Evolutionary conservation across 202 grass and related monocot genomes (phyloP).

Genomic region (Panicum virgatum): DNA sequence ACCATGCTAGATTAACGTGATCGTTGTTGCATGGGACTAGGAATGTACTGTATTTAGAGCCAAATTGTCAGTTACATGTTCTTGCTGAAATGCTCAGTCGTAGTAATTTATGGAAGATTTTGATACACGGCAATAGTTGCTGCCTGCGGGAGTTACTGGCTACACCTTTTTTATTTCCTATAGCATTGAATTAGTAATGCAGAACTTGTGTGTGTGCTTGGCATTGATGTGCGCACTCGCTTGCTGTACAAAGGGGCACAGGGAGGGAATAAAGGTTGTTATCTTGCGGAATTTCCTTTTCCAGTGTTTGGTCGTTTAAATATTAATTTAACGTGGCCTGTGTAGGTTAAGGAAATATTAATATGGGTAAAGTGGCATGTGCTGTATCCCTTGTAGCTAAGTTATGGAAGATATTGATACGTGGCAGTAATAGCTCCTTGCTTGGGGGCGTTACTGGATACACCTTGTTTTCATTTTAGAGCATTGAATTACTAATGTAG

Average conservation of each 20-base stretch:
- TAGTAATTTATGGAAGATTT: slow-evolving; percentile 1
- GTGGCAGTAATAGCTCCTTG: too few relatives aligned
- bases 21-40: not conserved
- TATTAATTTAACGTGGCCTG: not conserved
- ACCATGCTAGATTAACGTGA: not conserved
- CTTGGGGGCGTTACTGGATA: too few relatives aligned
- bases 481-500: too few relatives aligned
- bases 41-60: not conserved
- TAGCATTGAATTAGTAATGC: not conserved
- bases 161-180: not conserved
- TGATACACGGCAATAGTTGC: not conserved
- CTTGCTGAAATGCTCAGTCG: not conserved
- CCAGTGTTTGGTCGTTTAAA: not conserved
- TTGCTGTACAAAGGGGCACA: not conserved
- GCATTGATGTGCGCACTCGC: not conserved
- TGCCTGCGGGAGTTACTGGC: not conserved
- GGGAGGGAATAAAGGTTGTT: not conserved
- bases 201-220: not conserved
- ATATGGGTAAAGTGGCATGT: not conserved
- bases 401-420: too few relatives aligned
- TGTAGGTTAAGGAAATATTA: not conserved
- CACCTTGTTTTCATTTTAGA: too few relatives aligned
- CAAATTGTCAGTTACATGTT: not conserved
- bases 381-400: too few relatives aligned
- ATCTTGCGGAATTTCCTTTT: not conserved